Conservation (phyloP, 129 eudicot genomes). For the Smallanthus sonchifolius region DNA sequence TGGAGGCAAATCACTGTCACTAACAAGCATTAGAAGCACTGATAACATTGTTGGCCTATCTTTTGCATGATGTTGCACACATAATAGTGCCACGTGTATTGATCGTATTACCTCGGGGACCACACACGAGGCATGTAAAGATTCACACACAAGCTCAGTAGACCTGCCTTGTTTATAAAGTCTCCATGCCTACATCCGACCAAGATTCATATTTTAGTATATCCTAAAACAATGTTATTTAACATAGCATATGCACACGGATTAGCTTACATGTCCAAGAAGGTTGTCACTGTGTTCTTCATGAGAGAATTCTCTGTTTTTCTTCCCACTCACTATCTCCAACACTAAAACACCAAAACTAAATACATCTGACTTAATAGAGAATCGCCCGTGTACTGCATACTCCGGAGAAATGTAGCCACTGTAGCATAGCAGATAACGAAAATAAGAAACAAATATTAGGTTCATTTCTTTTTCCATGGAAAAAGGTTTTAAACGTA, state of each 20-base stretch:
- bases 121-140: not conserved
- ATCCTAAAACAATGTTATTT: not conserved
- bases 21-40: constrained; percentile 29
- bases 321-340: constrained; percentile 40
- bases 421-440: constrained; percentile 1
- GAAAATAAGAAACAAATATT: not conserved
- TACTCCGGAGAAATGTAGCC: constrained; percentile 44
- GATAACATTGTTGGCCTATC: constrained; percentile 31
- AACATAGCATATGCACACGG: not conserved
- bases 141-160: not conserved
- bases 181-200: constrained; percentile 22
- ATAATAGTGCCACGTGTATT: constrained; percentile 17
- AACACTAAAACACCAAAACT: constrained; percentile 38
- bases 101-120: constrained; percentile 19
- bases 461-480: not conserved
- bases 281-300: constrained; percentile 32
- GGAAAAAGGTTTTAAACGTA: not conserved
- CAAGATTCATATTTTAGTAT: not conserved
- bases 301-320: constrained; percentile 36
- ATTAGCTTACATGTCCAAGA: constrained; percentile 40
- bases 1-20: constrained; percentile 16
- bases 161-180: constrained; percentile 11
- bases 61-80: constrained; percentile 28
- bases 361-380: constrained; percentile 39
- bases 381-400: constrained; percentile 39